Base-by-base conservation (phyloP, 306 rosid species). In the Sindora glabra region DNA sequence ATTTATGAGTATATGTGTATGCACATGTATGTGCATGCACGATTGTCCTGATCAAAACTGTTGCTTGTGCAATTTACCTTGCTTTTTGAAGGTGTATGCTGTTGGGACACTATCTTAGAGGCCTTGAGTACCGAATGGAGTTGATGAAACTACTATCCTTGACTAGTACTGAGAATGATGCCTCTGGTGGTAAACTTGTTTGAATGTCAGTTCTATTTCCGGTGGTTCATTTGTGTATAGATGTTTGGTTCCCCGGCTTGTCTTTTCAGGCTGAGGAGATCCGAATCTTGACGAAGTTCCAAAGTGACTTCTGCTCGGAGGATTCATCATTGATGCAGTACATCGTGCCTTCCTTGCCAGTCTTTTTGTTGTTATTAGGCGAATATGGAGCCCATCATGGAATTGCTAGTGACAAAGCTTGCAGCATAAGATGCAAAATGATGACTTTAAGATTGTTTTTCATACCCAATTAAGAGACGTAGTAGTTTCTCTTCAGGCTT, bases 61-160 rank as follows among this genome's bases (percentile, higher is more conserved):
- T 47, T 24, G 18, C 16, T 48, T 23, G 14, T 7, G 62, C 7
- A 18, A 34, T 12, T 3, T 34, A 3, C 2, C 11, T 56, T 41
- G 5, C 1, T 19, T 12, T 41, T 19, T 19, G 2, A 59, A 92
- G 98, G 98, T 88, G 96, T 79, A 86, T 88, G 98, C 63, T 92
- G 18, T 59, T 92, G 75, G 98, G 98, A 61, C 96, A 92, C 83
- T 68, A 83, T 76, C 81, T 88, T 18, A 81, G 87, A 73, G 98
- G 96, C 53, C 96, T 87, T 2, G 96, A 92, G 79, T 88, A 82
- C 60, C 85, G 95, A 64, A 64, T 86, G 83, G 86, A 88, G 77
- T 83, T 88, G 65, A 80, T 50, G 62, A 79, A 92, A 59, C 79
- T 92, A 56, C 77, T 92, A 23, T 65, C 87, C 64, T 72, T 83